Evolutionary conservation across 2,329 filamentous ascomycete genomes (phyloP).

Genomic region (Aspergillaceae sp.): DNA sequence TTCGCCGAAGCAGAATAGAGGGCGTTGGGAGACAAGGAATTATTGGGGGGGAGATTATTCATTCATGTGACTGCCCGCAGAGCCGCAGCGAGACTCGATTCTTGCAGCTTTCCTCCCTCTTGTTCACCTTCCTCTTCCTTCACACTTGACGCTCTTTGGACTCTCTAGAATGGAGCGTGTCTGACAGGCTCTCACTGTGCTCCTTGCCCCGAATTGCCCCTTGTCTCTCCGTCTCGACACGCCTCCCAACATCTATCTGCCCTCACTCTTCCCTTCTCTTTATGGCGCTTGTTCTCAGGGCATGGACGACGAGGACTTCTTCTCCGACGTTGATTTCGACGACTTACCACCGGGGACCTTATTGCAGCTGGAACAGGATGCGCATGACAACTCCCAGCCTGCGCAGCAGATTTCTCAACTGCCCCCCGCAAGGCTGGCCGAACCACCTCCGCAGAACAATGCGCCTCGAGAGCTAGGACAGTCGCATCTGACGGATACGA

Average conservation of each 20-base stretch:
- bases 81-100: not conserved
- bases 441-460: not conserved
- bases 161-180: too few species aligned
- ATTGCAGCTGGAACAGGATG: constrained; percentile 38
- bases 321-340: constrained; percentile 41
- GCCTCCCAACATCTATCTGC: not conserved
- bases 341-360: constrained; percentile 35
- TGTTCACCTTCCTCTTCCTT: constrained; percentile 15
- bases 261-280: not conserved
- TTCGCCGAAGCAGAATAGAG: not conserved
- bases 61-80: constrained; percentile 2
- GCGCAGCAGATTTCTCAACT: constrained; percentile 13
- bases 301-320: constrained; percentile 42
- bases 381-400: constrained; percentile 36
- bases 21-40: not conserved
- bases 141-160: too few species aligned
- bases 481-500: constrained; percentile 7
- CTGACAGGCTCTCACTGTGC: too few species aligned
- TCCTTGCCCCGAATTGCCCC: too few species aligned
- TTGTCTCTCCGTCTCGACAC: not conserved
- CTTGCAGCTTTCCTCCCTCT: not conserved
- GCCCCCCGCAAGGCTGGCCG: constrained; percentile 4
- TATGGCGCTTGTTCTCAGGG: constrained; percentile 13
- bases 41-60: not conserved
- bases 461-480: not conserved